Conservation (phyloP, 805 yeast species). For the Wickerhamiella spandovensis region DNA sequence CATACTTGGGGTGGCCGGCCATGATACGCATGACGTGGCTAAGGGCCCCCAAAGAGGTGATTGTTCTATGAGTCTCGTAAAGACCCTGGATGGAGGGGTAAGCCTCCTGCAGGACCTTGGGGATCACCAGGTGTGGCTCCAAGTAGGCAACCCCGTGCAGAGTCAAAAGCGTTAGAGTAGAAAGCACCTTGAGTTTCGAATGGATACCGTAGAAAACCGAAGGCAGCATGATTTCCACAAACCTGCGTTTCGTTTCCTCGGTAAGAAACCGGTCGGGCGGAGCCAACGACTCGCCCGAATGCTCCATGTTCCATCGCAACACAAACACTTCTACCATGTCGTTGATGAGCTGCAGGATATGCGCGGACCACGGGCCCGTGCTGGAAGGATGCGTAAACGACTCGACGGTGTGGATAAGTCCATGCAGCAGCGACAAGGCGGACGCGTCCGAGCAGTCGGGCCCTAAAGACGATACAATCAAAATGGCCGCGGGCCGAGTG, state of each 20-base stretch:
- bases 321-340: constrained; percentile 33
- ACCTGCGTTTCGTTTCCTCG: constrained; percentile 23
- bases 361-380: constrained; percentile 72
- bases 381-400: constrained; percentile 90
- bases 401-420: constrained; percentile 52
- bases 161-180: constrained; percentile 5
- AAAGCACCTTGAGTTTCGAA: constrained; percentile 21
- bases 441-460: constrained; percentile 6
- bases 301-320: constrained; percentile 26
- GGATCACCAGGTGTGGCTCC: constrained; percentile 34
- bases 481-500: background rate
- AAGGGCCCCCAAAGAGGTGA: constrained; percentile 55
- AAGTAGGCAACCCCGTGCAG: constrained; percentile 39
- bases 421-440: constrained; percentile 32
- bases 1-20: constrained; percentile 44
- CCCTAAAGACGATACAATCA: constrained; percentile 1
- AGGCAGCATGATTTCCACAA: constrained; percentile 42
- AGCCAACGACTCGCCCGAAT: constrained; percentile 18
- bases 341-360: constrained; percentile 52
- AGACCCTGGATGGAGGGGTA: constrained; percentile 35
- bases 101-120: constrained; percentile 37
- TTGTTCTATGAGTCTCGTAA: constrained; percentile 58
- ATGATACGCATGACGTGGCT: constrained; percentile 54
- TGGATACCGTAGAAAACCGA: constrained; percentile 42
- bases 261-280: constrained; percentile 23